These are phyloP conservation scores for Coniosporium apollinis DNA, from an alignment of 495 filamentous ascomycete species.

Conservation along the genomic window DNA sequence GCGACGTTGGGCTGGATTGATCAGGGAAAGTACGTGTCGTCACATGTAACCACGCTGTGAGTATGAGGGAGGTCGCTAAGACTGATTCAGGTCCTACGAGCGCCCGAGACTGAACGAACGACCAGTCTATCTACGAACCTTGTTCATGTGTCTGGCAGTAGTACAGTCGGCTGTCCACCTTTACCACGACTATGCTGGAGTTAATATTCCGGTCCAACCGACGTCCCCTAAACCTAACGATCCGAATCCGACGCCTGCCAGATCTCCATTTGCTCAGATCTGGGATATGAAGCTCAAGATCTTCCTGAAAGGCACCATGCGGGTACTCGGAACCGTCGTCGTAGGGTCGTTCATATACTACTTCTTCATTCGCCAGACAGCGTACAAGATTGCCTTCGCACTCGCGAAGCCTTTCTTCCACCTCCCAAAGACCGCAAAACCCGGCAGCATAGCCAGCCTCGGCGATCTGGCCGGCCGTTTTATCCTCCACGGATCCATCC, in stretches of 20 bases:
- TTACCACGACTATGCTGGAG: constrained; percentile 53
- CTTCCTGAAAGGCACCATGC: too few species aligned
- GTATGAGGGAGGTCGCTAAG: constrained; percentile 12
- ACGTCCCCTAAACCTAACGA: constrained; percentile 15
- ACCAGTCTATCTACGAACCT: constrained; percentile 60
- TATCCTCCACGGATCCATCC: constrained; percentile 43
- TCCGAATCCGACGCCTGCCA: constrained; percentile 18
- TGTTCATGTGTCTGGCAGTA: constrained; percentile 49
- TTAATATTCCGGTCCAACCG: constrained; percentile 35
- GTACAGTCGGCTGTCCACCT: constrained; percentile 55
- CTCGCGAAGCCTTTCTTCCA: constrained; percentile 57
- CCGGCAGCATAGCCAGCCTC: constrained; percentile 20
- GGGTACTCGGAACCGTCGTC: constrained; percentile 28
- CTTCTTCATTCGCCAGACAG: constrained; percentile 40
- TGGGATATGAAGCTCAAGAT: too few species aligned
- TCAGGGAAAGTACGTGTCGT: constrained; percentile 35
- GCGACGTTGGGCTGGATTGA: constrained; percentile 58
- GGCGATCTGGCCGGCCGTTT: constrained; percentile 37
- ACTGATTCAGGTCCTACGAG: constrained; percentile 36
- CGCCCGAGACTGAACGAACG: constrained; percentile 73
- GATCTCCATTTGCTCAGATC: too few species aligned
- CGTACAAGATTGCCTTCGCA: constrained; percentile 50
- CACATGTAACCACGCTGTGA: neutral
- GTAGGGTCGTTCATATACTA: constrained; percentile 44
- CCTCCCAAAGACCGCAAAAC: constrained; percentile 47